These are phyloP conservation scores for Nepenthes alata DNA, from an alignment of 179 eudicot species.

Conservation along the genomic window DNA sequence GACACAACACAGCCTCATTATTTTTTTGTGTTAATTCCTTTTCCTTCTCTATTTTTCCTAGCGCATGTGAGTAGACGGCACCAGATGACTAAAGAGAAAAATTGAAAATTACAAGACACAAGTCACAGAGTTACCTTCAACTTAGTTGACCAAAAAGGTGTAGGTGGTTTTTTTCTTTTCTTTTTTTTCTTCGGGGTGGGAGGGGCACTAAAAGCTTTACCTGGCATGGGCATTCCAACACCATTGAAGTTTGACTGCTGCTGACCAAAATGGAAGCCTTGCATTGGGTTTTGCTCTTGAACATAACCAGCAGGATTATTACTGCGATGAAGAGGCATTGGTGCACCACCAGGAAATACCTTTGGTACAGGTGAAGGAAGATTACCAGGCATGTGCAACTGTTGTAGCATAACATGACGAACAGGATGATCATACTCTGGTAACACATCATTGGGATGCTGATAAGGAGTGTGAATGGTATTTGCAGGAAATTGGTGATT, in stretches of 20 bases:
- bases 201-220: conserved; percentile 21
- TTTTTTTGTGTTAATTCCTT: too few species aligned
- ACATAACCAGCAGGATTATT: conserved; percentile 30
- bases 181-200: neutral
- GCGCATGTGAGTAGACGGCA: too few species aligned
- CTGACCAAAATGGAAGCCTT: conserved; percentile 52
- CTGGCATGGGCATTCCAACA: conserved; percentile 51
- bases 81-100: neutral
- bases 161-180: neutral
- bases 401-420: conserved; percentile 53
- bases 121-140: neutral
- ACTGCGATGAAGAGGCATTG: conserved; percentile 37
- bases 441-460: conserved; percentile 36
- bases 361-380: conserved; percentile 35
- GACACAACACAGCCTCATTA: too few species aligned
- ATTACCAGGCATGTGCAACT: conserved; percentile 55
- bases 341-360: conserved; percentile 41
- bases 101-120: neutral
- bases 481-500: conserved; percentile 49
- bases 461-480: conserved; percentile 43
- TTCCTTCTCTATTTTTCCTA: too few species aligned
- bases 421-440: conserved; percentile 44
- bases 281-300: conserved; percentile 48
- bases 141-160: neutral
- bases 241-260: conserved; percentile 50